Evolutionary conservation across 805 yeast genomes (phyloP).

Genomic region (Kuraishia cidri): DNA sequence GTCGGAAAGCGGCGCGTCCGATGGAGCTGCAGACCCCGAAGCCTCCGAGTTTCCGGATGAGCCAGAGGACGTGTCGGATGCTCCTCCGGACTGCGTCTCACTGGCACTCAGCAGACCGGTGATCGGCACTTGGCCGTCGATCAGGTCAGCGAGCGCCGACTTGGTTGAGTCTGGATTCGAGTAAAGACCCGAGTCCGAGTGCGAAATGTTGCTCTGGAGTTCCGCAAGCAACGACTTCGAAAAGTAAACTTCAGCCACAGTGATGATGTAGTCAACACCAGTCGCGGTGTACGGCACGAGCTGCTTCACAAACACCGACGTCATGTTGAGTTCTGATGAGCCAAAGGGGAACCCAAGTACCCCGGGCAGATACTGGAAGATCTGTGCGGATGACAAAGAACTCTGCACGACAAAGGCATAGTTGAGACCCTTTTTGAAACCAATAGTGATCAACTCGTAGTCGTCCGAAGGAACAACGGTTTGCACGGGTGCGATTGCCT

Average conservation of each 20-base stretch:
- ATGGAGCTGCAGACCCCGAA: too few relatives aligned
- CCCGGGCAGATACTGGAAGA: conserved; percentile 75
- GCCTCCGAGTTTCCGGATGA: conserved; percentile 7
- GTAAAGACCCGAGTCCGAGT: conserved; percentile 52
- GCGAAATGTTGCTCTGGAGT: conserved; percentile 40
- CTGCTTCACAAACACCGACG: conserved; percentile 50
- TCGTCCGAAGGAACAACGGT: conserved; percentile 35
- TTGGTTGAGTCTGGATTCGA: conserved; percentile 46
- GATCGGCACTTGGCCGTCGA: conserved; percentile 64
- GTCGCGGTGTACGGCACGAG: conserved; percentile 67
- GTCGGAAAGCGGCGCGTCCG: conserved; percentile 3
- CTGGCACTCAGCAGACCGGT: conserved; percentile 28
- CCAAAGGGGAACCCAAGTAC: conserved; percentile 57
- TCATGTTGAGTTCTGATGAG: conserved; percentile 12
- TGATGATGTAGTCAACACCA: conserved; percentile 55
- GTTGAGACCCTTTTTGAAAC: conserved; percentile 71
- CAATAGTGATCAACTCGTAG: conserved; percentile 57
- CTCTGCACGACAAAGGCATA: conserved; percentile 75
- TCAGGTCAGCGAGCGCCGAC: conserved; percentile 49
- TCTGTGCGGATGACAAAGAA: conserved; percentile 74
- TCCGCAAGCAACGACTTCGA: conserved; percentile 42
- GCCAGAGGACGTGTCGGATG: conserved; percentile 6
- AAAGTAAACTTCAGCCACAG: conserved; percentile 84
- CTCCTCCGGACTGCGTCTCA: conserved; percentile 6
- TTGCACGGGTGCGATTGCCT: conserved; percentile 62